Percentiles rank a stretch among this genome's conserved stretches.
phyloP scores from a whole-genome alignment of 2,329 filamentous ascomycete species.

The Colletotrichum salicis region DNA sequence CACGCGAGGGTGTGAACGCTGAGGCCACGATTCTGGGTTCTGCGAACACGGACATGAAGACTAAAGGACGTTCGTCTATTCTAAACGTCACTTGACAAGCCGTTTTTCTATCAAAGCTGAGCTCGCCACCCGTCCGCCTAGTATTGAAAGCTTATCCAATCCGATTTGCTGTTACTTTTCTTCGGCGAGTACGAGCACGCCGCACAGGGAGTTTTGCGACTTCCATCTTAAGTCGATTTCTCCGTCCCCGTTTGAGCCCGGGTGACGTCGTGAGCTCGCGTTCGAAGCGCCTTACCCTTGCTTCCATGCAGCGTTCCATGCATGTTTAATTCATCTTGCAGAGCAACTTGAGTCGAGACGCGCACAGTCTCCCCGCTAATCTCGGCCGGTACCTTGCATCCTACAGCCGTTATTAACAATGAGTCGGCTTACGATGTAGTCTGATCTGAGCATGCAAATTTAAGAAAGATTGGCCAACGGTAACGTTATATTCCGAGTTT shows the following conservation, averaged over 20 bases:
- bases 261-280: conserved; percentile 12
- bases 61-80: conserved; percentile 19
- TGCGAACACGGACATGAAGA: not conserved
- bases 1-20: conserved; percentile 11
- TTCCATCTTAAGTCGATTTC: not conserved
- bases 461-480: not conserved
- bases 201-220: not conserved
- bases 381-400: not conserved
- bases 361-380: not conserved
- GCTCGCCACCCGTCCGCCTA: not conserved
- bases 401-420: not conserved
- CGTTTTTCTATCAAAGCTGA: conserved; percentile 2
- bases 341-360: not conserved
- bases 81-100: not conserved
- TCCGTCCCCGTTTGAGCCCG: not conserved
- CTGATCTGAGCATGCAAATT: too few species aligned
- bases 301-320: conserved; percentile 27
- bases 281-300: not conserved
- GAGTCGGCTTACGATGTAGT: not conserved
- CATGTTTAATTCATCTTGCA: not conserved
- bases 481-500: not conserved
- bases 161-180: not conserved
- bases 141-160: not conserved
- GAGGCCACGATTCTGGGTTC: not conserved
- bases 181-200: conserved; percentile 5